phyloP scores from a whole-genome alignment of 805 yeast genomes.

The baker's yeast (Saccharomyces cerevisiae) region DNA sequence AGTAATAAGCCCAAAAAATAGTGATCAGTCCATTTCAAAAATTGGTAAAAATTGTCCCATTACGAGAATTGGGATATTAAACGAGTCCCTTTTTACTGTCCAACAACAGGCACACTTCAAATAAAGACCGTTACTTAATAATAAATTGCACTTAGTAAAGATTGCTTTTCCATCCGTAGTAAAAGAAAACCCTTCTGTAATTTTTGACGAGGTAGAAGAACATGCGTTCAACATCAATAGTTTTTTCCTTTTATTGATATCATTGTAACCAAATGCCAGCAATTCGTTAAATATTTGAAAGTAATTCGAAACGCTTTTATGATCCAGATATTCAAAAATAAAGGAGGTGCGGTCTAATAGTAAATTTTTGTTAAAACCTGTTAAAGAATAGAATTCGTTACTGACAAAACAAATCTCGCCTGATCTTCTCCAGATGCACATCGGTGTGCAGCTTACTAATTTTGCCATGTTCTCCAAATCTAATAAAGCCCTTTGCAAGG shows the following conservation, averaged over 20 bases:
- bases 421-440: slow-evolving; percentile 78
- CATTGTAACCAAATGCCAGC: slow-evolving; percentile 46
- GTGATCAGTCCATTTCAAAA: slow-evolving; percentile 23
- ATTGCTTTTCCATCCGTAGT: slow-evolving; percentile 12
- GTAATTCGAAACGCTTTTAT: slow-evolving; percentile 61
- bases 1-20: too few species aligned
- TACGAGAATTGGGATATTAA: slow-evolving; percentile 76
- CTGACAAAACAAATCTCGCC: slow-evolving; percentile 79
- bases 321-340: slow-evolving; percentile 78
- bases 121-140: slow-evolving; percentile 31
- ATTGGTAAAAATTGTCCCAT: slow-evolving; percentile 76
- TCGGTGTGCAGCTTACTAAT: slow-evolving; percentile 59
- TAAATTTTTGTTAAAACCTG: slow-evolving; percentile 54
- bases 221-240: slow-evolving; percentile 3
- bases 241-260: slow-evolving; percentile 5
- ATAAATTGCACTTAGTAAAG: slow-evolving; percentile 33
- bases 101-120: slow-evolving; percentile 71
- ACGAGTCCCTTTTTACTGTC: slow-evolving; percentile 78
- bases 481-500: slow-evolving; percentile 46
- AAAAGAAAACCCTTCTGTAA: slow-evolving; percentile 1
- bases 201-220: not conserved
- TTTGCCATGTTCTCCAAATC: slow-evolving; percentile 46
- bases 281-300: slow-evolving; percentile 57
- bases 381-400: slow-evolving; percentile 60
- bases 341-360: slow-evolving; percentile 53